Conservation (phyloP, 306 rosid genomes). For the Acacia melanoxylon region DNA sequence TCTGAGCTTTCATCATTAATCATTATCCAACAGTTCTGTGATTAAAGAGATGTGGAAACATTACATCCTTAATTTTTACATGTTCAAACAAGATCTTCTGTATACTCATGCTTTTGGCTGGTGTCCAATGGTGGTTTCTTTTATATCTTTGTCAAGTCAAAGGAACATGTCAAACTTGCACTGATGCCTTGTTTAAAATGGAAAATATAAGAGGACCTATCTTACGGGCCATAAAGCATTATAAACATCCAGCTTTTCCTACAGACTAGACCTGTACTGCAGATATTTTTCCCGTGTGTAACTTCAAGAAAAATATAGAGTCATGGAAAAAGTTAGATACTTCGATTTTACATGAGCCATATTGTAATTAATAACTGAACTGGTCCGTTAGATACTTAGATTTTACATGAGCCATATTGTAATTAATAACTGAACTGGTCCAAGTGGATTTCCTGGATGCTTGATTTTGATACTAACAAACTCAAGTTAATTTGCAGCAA, state of each 20-base stretch:
- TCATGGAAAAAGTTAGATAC: slow-evolving; percentile 10
- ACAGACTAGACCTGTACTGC: neutral
- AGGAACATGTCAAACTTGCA: slow-evolving; percentile 1
- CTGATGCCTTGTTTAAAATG: neutral
- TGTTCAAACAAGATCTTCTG: slow-evolving; percentile 5
- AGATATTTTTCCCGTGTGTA: slow-evolving; percentile 20
- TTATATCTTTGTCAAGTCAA: slow-evolving; percentile 9
- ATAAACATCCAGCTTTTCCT: neutral
- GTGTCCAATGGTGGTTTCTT: neutral
- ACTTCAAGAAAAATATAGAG: neutral
- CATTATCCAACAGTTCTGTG: neutral
- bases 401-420: neutral
- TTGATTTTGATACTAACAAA: neutral
- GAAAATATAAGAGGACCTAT: neutral
- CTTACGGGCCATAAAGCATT: neutral
- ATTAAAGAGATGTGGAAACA: slow-evolving; percentile 3
- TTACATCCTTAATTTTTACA: neutral
- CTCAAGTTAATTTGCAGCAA: neutral
- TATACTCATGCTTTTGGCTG: neutral
- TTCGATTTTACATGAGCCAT: neutral
- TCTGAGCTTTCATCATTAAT: neutral
- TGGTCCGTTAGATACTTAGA: slow-evolving; percentile 9
- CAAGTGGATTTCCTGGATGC: slow-evolving; percentile 16
- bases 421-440: neutral
- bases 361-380: neutral